Percentiles rank a stretch among this genome's conserved stretches.
Evolutionary conservation across 805 yeast species (phyloP).

Genomic region (Candida boleticola): DNA sequence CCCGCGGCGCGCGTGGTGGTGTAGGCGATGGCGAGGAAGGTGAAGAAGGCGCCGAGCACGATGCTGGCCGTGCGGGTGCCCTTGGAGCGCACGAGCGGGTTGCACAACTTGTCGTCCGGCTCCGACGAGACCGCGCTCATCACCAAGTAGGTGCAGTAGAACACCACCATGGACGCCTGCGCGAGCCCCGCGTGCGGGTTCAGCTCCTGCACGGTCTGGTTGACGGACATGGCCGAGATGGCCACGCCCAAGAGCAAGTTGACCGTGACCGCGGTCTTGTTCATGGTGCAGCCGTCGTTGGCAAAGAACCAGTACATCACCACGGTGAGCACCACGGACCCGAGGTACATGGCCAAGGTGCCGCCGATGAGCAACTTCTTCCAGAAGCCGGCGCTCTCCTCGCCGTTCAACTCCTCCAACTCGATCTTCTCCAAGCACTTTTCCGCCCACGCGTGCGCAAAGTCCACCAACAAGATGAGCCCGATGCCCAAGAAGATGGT

Average conservation of each 20-base stretch:
- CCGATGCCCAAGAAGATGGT: slow-evolving; percentile 88
- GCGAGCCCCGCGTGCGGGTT: slow-evolving; percentile 97
- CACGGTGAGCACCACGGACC: slow-evolving; percentile 67
- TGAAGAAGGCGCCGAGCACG: slow-evolving; percentile 86
- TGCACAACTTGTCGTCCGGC: slow-evolving; percentile 91
- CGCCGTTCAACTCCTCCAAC: slow-evolving; percentile 58
- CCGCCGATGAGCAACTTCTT: slow-evolving; percentile 79
- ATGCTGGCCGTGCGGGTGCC: slow-evolving; percentile 90
- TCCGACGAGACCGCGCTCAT: slow-evolving; percentile 93
- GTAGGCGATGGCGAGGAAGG: slow-evolving; percentile 92
- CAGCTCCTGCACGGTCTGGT: slow-evolving; percentile 82
- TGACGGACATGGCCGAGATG: slow-evolving; percentile 69
- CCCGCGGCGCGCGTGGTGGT: slow-evolving; percentile 98
- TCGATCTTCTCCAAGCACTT: slow-evolving; percentile 89
- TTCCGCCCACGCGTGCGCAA: slow-evolving; percentile 99
- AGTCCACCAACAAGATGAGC: slow-evolving; percentile 84
- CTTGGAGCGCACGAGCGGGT: slow-evolving; percentile 83
- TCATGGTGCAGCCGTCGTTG: slow-evolving; percentile 78
- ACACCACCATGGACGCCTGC: slow-evolving; percentile 92
- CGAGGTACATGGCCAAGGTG: slow-evolving; percentile 79
- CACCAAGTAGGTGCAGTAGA: slow-evolving; percentile 87
- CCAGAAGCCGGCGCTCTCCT: slow-evolving; percentile 63
- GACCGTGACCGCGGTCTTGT: slow-evolving; percentile 79
- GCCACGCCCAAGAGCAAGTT: slow-evolving; percentile 66
- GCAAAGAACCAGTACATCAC: slow-evolving; percentile 85